phyloP scores from a whole-genome alignment of 202 grass and related monocot species.

The Carex arenaria region DNA sequence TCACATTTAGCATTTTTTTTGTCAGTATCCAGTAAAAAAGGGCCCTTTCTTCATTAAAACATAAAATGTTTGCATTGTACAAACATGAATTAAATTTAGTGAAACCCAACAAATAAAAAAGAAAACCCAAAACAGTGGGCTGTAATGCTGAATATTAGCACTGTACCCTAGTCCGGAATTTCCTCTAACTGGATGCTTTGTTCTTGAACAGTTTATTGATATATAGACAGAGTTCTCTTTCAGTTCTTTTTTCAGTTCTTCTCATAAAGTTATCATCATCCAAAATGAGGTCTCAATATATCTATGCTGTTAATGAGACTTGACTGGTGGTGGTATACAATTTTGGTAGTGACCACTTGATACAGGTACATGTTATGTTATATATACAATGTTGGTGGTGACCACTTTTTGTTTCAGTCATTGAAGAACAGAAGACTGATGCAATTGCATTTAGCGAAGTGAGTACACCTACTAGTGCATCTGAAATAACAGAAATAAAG shows the following conservation, averaged over 20 bases:
- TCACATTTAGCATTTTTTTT: neutral
- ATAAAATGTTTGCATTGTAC: neutral
- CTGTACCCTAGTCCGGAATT: neutral
- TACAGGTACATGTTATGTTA: neutral
- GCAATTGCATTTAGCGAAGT: neutral
- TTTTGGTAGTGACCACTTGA: neutral
- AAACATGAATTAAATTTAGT: neutral
- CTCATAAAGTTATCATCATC: neutral
- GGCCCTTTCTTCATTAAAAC: neutral
- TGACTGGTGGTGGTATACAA: neutral
- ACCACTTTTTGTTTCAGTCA: neutral
- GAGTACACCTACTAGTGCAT: conserved; percentile 3
- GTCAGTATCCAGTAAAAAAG: neutral
- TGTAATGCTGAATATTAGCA: neutral
- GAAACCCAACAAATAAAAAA: neutral
- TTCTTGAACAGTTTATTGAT: no score
- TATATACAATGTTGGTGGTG: neutral
- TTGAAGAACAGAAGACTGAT: conserved; percentile 5
- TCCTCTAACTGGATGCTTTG: no score
- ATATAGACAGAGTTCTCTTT: no score
- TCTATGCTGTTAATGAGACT: neutral
- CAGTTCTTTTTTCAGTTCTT: neutral
- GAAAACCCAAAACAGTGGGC: neutral
- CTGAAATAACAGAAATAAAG: conserved; percentile 17
- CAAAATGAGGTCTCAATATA: neutral